A percentile compares a stretch with the other conserved stretches of the same genome.
Conservation (phyloP, 805 yeast genomes). For the Millerozyma acaciae region DNA sequence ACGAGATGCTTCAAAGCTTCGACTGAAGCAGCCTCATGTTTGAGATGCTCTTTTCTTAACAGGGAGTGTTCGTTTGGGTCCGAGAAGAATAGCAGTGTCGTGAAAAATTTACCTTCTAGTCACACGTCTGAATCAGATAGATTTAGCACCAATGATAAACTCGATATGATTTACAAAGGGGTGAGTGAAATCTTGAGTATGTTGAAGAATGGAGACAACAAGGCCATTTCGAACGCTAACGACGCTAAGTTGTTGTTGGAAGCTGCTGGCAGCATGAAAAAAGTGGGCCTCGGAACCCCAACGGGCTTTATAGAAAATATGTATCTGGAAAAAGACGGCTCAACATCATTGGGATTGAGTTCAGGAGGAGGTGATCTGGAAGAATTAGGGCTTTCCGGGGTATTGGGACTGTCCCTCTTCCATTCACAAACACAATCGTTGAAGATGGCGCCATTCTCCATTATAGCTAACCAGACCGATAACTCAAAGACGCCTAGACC, state of each 20-base stretch:
- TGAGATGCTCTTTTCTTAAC: slow-evolving; percentile 54
- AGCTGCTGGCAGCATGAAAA: slow-evolving; percentile 15
- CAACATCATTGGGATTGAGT: background rate
- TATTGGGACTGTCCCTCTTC: slow-evolving; percentile 2
- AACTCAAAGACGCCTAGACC: slow-evolving; percentile 31
- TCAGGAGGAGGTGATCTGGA: background rate
- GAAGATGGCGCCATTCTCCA: slow-evolving; percentile 42
- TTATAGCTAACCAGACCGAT: slow-evolving; percentile 31
- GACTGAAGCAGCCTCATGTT: slow-evolving; percentile 43
- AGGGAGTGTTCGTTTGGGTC: slow-evolving; percentile 49
- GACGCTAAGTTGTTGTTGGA: slow-evolving; percentile 25
- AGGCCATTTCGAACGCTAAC: slow-evolving; percentile 7
- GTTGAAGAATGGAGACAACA: slow-evolving; percentile 13
- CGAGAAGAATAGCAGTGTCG: too few relatives aligned
- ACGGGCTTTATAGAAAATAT: background rate
- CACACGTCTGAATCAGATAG: too few relatives aligned
- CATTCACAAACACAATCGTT: slow-evolving; percentile 36
- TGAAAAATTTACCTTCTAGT: too few relatives aligned
- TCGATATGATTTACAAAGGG: slow-evolving; percentile 32
- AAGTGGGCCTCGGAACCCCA: slow-evolving; percentile 7
- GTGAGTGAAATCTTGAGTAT: slow-evolving; percentile 30
- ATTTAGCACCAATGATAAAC: slow-evolving; percentile 13
- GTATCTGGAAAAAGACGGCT: background rate
- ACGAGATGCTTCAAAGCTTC: slow-evolving; percentile 60
- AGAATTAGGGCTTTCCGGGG: background rate